Conservation (phyloP, 2,329 filamentous ascomycete species). For the Penicillium sp. region DNA sequence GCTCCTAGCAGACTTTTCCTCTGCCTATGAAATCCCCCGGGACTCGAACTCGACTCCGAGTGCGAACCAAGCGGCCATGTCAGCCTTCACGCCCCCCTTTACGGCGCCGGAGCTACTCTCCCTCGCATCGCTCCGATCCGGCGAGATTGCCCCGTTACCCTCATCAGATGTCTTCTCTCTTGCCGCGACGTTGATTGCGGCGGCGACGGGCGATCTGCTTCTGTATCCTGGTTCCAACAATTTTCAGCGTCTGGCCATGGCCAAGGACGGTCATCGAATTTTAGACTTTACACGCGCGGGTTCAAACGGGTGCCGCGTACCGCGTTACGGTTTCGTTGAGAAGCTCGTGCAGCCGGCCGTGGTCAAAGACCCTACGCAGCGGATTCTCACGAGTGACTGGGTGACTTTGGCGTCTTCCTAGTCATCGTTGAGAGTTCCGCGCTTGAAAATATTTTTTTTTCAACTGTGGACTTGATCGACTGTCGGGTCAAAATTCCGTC, state of each 20-base stretch:
- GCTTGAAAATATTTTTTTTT: not conserved
- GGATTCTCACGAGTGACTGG: slow-evolving; percentile 31
- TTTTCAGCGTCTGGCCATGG: slow-evolving; percentile 40
- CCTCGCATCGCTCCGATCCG: slow-evolving; percentile 31
- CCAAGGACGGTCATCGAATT: slow-evolving; percentile 40
- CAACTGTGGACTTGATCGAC: too few relatives aligned
- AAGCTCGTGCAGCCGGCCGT: slow-evolving; percentile 35
- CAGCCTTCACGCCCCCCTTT: slow-evolving; percentile 42
- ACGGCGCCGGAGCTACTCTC: slow-evolving; percentile 42
- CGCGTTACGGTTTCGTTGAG: slow-evolving; percentile 38
- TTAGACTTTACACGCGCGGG: slow-evolving; percentile 37
- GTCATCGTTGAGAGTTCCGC: too few relatives aligned
- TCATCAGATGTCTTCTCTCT: slow-evolving; percentile 44
- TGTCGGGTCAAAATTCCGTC: too few relatives aligned
- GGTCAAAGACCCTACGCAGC: slow-evolving; percentile 31
- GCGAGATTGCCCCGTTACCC: slow-evolving; percentile 30
- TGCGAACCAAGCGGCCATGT: slow-evolving; percentile 23
- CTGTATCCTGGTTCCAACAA: slow-evolving; percentile 37
- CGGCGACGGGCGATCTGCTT: slow-evolving; percentile 41
- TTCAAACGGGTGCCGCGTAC: slow-evolving; percentile 34
- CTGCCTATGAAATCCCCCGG: slow-evolving; percentile 26
- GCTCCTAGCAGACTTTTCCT: slow-evolving; percentile 44
- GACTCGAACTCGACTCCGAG: slow-evolving; percentile 6
- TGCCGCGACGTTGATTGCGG: slow-evolving; percentile 41
- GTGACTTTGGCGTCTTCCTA: slow-evolving; percentile 15